phyloP scores from a whole-genome alignment of 306 rosid genomes.

The Casuarina equisetifolia region DNA sequence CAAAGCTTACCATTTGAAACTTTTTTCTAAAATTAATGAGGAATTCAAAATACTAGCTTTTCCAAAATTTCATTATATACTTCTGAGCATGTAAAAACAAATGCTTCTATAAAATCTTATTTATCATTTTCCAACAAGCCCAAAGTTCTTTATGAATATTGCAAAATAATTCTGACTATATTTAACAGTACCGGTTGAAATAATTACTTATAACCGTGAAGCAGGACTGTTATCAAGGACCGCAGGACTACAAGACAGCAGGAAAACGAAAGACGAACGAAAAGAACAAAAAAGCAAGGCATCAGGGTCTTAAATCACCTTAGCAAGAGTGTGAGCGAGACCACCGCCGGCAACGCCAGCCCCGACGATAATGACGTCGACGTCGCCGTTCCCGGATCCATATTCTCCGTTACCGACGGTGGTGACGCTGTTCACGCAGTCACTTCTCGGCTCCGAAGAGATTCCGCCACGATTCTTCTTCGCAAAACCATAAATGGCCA shows the following conservation, averaged over 20 bases:
- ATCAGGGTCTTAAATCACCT: conserved; percentile 40
- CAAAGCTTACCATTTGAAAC: not conserved
- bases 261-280: not conserved
- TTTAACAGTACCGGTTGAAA: not conserved
- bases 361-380: conserved; percentile 81
- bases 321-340: conserved; percentile 91
- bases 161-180: not conserved
- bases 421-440: conserved; percentile 37
- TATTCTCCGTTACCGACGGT: conserved; percentile 53
- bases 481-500: conserved; percentile 36
- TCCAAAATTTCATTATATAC: not conserved
- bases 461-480: conserved; percentile 22
- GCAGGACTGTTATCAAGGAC: not conserved
- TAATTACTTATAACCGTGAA: not conserved
- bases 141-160: not conserved
- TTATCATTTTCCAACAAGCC: not conserved
- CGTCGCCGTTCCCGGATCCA: conserved; percentile 46
- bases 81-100: not conserved
- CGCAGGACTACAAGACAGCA: not conserved
- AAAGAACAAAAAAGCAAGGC: not conserved
- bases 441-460: conserved; percentile 28
- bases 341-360: conserved; percentile 98
- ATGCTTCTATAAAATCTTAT: not conserved
- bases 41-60: not conserved
- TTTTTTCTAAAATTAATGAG: not conserved